Base-by-base conservation (phyloP, 2,329 filamentous ascomycete genomes). In the Sarocladium oryzae region DNA sequence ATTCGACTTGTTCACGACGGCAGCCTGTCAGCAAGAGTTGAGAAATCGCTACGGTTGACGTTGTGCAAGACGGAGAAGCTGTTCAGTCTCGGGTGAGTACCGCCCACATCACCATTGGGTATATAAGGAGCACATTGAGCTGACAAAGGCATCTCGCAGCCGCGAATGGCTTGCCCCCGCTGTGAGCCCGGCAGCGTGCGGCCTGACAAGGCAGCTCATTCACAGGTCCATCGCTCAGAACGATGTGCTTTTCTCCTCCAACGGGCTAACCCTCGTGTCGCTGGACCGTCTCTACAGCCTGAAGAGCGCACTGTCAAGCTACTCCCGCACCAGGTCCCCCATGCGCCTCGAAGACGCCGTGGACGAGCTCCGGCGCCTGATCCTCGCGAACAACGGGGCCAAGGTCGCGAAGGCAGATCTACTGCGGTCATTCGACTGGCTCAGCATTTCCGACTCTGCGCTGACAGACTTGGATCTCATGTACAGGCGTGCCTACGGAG, bases 211-310 rank as follows among this genome's bases (percentile, higher is more conserved):
- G 36, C 73, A 78, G 49, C 69, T 86, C 15, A 69, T 84, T 45
- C 70, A 73, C 51, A 73, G 75, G 52, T 84, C 80, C 24, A 68
- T 82, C 23, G 60, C 67, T 36, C 83, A 86, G 57, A 81, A 84
- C 60, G 78, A 83, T 53, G 65, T 80, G 21, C 69, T 86, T 50
- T 85, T 83, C 69, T 74, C 75, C 2, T 74, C 78, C 2, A 76
- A 79, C 23, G 79, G 80, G 16, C 70, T 86, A 10, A 82, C 75
- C 0, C 66, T 86, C 7, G 62, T 84, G 13, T 74, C 79, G 0
- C 71, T 85, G 10, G 82, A 86, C 63, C 73, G 79, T 48, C 64
- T 84, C 41, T 86, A 84, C 66, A 81, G 78, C 37, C 80, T 86
- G 67, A 84, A 84, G 62, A 71, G 73, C 43, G 78, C 80, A 1